A percentile compares a stretch with the other conserved stretches of the same genome.
These are phyloP conservation scores for Talaromyces sp. DNA, from an alignment of 2,329 filamentous ascomycete species.

Conservation along the genomic window DNA sequence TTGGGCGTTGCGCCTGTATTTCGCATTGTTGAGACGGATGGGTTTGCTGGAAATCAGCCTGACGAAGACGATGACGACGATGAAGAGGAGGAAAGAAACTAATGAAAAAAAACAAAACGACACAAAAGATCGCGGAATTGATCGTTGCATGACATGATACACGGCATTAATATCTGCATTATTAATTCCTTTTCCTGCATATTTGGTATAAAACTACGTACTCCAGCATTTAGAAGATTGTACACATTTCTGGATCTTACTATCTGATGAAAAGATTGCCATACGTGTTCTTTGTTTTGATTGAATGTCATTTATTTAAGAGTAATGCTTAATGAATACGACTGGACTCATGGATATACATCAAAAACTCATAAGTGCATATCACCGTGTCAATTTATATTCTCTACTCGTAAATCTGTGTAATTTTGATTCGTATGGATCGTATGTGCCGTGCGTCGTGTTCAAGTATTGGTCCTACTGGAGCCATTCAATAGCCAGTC, in stretches of 20 bases:
- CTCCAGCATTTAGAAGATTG: background rate
- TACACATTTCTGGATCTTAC: background rate
- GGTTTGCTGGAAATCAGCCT: conserved; percentile 39
- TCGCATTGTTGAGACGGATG: conserved; percentile 68
- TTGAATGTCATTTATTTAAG: background rate
- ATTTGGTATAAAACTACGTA: background rate
- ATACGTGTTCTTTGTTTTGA: background rate
- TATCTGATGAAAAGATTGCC: background rate
- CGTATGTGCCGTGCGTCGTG: background rate
- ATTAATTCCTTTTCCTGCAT: background rate
- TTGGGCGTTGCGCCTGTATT: conserved; percentile 67
- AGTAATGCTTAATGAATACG: background rate
- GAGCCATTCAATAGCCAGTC: conserved; percentile 25
- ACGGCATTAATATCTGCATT: background rate
- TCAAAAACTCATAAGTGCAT: background rate
- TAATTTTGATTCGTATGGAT: background rate
- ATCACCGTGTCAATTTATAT: too few species aligned
- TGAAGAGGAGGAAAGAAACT: background rate
- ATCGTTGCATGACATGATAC: background rate
- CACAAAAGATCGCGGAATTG: background rate
- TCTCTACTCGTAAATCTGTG: background rate
- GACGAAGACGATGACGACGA: background rate
- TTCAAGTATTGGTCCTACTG: too few species aligned
- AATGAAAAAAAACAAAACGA: background rate
- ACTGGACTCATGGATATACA: background rate